phyloP scores from a whole-genome alignment of 1,284 basidiomycete species.

The Hypsizygus ulmarius region DNA sequence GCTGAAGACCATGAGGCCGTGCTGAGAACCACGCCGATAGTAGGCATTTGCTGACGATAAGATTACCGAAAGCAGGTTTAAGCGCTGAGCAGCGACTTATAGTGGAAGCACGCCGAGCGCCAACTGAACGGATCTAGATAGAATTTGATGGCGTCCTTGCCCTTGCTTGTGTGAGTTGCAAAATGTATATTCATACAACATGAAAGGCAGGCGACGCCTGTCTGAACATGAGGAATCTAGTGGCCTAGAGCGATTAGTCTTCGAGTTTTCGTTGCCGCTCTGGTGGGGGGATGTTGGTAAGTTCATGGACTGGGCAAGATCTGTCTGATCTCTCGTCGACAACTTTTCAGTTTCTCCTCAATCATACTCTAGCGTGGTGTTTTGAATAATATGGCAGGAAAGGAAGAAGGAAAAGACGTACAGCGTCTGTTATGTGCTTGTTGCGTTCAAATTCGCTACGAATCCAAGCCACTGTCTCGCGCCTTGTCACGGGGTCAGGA shows the following conservation, averaged over 20 bases:
- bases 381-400: neutral
- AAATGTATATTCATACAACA: too few relatives aligned
- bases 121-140: too few relatives aligned
- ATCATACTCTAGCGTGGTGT: slow-evolving; percentile 40
- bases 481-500: slow-evolving; percentile 53
- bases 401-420: slow-evolving; percentile 27
- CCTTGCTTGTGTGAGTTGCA: too few relatives aligned
- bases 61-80: neutral
- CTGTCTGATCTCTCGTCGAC: slow-evolving; percentile 53
- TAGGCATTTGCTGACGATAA: slow-evolving; percentile 2
- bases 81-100: too few relatives aligned
- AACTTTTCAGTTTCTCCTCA: slow-evolving; percentile 47
- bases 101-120: too few relatives aligned
- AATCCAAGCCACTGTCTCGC: slow-evolving; percentile 70
- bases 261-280: too few relatives aligned
- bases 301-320: slow-evolving; percentile 31
- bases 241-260: too few relatives aligned
- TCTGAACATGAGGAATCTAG: too few relatives aligned
- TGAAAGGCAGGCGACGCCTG: too few relatives aligned
- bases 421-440: slow-evolving; percentile 53
- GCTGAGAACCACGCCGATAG: neutral
- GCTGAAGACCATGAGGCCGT: neutral
- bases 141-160: too few relatives aligned
- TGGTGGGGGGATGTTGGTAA: too few relatives aligned
- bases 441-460: slow-evolving; percentile 69